Evolutionary conservation across 306 rosid genomes (phyloP), one percentile per base, ranked within the genome.

Genomic region (Prunus padus): DNA sequence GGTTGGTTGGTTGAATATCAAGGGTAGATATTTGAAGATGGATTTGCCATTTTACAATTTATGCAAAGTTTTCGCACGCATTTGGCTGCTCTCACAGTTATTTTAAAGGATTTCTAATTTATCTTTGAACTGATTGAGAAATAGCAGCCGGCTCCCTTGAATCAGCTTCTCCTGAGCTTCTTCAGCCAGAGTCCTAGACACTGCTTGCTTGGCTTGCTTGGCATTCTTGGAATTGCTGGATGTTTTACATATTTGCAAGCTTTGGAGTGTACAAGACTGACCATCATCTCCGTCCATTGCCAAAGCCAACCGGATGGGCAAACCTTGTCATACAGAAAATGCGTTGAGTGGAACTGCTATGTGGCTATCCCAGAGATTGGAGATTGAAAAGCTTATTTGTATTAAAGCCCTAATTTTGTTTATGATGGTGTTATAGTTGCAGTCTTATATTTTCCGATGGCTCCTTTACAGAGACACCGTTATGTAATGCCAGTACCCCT

Each of bases 321-420:
- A 55, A 54, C 50, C 19, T 22, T 33, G 37, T 46, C 5, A 8
- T 15, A 11, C 20, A 56, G 26, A 28, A 52, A 31, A 52, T 37
- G 31, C 20, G 11, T 14, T 20, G 30, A 12, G 25, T 10, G 40
- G 16, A 52, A 31, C 44, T 69, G 73, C 26, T 18, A 30, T 2
- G 26, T 50, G 8, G 42, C 59, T 30, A 51, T 30, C 31, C 15
- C 67, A 6, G 67, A 44, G 42, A 26, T 5, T 6, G 67, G 67
- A 42, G 56, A 72, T 30, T 26, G 76, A 44, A 72, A 59, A 10
- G 44, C 11, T 33, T 37, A 15, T 55, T 71, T 55, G 37, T 71
- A 54, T 54, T 33, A 6, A 19, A 46, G 31, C 45, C 47, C 15
- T 2, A 47, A 47, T 47, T 47, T 11, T 20, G 15, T 55, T 55